These are phyloP conservation scores for Suhomyces sp. DNA, from an alignment of 805 yeast species.

Conservation along the genomic window DNA sequence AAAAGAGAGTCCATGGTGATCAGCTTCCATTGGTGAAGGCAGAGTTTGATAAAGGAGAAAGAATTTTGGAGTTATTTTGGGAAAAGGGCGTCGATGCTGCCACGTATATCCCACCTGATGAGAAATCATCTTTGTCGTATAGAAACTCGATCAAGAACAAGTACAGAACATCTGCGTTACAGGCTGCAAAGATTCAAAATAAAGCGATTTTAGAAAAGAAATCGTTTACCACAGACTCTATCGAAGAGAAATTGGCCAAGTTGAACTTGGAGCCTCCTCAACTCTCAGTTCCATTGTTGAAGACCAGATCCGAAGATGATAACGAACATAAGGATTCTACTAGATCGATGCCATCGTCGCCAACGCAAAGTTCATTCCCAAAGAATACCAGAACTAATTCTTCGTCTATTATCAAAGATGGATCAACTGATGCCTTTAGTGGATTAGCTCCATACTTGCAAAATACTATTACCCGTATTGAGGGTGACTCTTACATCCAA, in stretches of 20 bases:
- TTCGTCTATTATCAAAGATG: conserved; percentile 15
- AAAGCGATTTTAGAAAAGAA: conserved; percentile 31
- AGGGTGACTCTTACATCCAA: conserved; percentile 66
- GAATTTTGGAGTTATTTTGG: conserved; percentile 84
- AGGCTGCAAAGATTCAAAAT: conserved; percentile 64
- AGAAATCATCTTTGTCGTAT: conserved; percentile 71
- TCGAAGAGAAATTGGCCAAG: conserved; percentile 48
- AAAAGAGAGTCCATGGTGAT: conserved; percentile 95
- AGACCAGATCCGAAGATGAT: conserved; percentile 3
- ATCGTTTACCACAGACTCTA: conserved; percentile 37
- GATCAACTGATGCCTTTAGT: conserved; percentile 19
- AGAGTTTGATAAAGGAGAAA: conserved; percentile 72
- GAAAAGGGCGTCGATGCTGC: conserved; percentile 91
- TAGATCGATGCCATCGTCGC: conserved; percentile 28
- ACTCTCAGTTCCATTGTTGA: conserved; percentile 22
- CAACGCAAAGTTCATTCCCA: conserved; percentile 18
- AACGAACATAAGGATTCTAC: conserved; percentile 10
- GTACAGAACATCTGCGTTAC: conserved; percentile 66
- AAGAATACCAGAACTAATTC: conserved; percentile 23
- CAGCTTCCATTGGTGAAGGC: conserved; percentile 91
- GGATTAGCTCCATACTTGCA: conserved; percentile 59
- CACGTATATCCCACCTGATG: conserved; percentile 88
- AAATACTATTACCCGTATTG: conserved; percentile 56
- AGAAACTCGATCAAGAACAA: conserved; percentile 77
- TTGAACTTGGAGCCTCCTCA: conserved; percentile 54